Evolutionary conservation across 805 yeast genomes (phyloP), one percentile per base, ranked within the genome.

Genomic region (Scheffersomyces coipomensis): DNA sequence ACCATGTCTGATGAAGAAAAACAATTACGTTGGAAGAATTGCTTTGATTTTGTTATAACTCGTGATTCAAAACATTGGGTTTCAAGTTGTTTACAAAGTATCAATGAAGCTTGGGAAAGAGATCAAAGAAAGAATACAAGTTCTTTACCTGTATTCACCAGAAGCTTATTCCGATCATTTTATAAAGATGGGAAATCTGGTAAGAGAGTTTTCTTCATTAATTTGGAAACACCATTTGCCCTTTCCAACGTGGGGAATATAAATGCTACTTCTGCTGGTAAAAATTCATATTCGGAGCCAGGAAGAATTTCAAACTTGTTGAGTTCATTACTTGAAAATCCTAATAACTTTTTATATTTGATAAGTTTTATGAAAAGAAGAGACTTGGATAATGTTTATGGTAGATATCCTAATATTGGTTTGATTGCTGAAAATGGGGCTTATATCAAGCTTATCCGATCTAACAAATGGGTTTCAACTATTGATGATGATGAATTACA

Each of bases 401-500:
- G 83, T 15, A 75, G 88, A 48, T 73, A 80, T 3, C 78, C 84
- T 1, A 78, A 78, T 29, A 53, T 90, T 22, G 97, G 97, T 0
- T 67, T 91, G 37, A 81, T 91, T 46, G 95, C 97, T 1, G 98
- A 90, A 60, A 83, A 84, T 55, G 98, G 98, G 26, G 95, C 88
- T 0, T 88, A 76, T 52, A 72, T 91, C 24, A 81, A 76, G 56
- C 52, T 79, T 15, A 73, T 75, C 12, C 72, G 76, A 16, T 47
- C 66, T 19, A 60, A 68, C 12, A 61, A 68, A 10, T 88, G 95
- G 95, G 62, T 75, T 34, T 72, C 84, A 2, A 68, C 84, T 17
- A 78, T 79, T 22, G 76, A 78, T 41, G 78, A 78, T 44, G 33
- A 43, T 0, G 76, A 69, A 22, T 61, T 73, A 46, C 40, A 46